Base-by-base conservation (phyloP, 2,329 filamentous ascomycete genomes). In the Arthrinium phaeospermum region DNA sequence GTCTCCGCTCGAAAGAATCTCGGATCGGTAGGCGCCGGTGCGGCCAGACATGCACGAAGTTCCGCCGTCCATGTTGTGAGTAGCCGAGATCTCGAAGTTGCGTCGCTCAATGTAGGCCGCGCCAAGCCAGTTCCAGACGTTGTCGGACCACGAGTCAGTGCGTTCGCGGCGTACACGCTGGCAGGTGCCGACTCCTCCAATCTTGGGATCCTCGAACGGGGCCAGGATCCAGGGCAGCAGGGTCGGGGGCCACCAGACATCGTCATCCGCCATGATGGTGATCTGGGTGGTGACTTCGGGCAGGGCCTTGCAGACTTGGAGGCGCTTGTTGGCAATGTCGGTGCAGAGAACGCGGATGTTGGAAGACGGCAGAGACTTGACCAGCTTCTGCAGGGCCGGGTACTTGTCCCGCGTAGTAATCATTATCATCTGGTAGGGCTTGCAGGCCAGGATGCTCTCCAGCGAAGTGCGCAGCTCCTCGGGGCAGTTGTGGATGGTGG, bases 11-110 rank as follows among this genome's bases (percentile, higher is more conserved):
- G 94, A 91, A 37, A 98, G 86, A 75, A 98, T 98, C 79, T 93
- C 91, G 13, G 94, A 94, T 68, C 94, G 92, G 84, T 98, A 98
- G 64, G 95, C 95, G 70, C 96, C 95, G 22, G 95, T 98, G 61
- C 96, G 92, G 72, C 96, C 96, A 67, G 96, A 98, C 86, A 98
- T 94, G 85, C 96, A 98, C 14, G 96, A 97, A n/a, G 97, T 93
- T 53, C 96, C 96, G 73, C 96, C 96, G 80, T 98, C 96, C 70
- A 98, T 93, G 84, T 96, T 94, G 81, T 97, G 96, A 71, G 95
- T 98, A 45, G 96, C 95, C 68, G 95, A 97, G 80, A 97, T 98
- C 83, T 98, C 96, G 81, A 98, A 98, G 83, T 98, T 98, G 74
- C 96, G 92, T 72, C 96, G 91, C 82, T 98, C 94, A 74, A 98